These are phyloP conservation scores for Aspergillus luchuensis DNA, from an alignment of 2,329 filamentous ascomycete species.

Conservation along the genomic window DNA sequence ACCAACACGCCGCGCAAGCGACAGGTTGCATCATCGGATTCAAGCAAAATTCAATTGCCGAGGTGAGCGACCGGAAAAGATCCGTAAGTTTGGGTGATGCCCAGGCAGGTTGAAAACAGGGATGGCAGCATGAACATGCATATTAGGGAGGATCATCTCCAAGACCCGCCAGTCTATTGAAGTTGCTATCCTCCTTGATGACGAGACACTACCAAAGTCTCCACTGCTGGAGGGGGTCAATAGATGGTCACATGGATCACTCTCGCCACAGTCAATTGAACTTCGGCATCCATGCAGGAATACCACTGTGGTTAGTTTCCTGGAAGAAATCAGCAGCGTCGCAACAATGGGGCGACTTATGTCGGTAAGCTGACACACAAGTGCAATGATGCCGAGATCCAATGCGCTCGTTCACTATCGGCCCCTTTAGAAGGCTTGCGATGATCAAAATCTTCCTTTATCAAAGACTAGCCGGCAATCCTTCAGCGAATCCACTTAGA, in stretches of 20 bases:
- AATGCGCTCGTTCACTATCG: background rate
- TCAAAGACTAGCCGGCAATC: background rate
- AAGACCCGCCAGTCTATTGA: background rate
- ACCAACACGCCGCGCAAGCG: background rate
- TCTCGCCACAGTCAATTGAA: background rate
- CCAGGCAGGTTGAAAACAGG: background rate
- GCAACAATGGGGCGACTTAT: background rate
- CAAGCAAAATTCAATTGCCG: background rate
- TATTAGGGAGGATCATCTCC: too few relatives aligned
- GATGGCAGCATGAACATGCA: background rate
- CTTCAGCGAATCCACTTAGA: background rate
- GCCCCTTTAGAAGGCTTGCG: background rate
- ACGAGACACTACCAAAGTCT: background rate
- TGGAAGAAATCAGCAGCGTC: too few relatives aligned
- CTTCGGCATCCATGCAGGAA: background rate
- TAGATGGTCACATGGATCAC: background rate
- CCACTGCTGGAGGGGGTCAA: background rate
- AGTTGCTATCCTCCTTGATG: background rate
- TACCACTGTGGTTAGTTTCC: background rate
- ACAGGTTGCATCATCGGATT: background rate
- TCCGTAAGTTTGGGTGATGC: background rate
- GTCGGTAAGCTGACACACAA: background rate
- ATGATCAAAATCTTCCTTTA: background rate
- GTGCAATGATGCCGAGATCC: background rate
- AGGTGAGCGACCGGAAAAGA: background rate